These are phyloP conservation scores for Candida orba DNA, from an alignment of 805 yeast genomes.

Conservation along the genomic window DNA sequence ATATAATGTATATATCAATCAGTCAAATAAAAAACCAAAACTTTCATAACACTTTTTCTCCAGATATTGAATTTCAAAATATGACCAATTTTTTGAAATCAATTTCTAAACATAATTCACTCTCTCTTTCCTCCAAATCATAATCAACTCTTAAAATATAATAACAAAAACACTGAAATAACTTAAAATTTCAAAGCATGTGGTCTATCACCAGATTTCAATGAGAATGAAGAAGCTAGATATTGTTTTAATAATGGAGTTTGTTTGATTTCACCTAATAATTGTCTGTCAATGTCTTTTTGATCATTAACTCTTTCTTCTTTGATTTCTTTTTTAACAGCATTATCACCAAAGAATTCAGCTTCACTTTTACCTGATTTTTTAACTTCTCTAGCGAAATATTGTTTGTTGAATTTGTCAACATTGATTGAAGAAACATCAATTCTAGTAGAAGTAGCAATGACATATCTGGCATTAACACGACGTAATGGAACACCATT, in stretches of 20 bases:
- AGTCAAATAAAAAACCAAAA: conserved; percentile 2
- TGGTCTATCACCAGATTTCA: conserved; percentile 97
- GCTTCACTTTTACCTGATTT: conserved; percentile 83
- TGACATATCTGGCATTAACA: conserved; percentile 97
- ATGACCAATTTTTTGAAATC: no score
- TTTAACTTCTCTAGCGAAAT: conserved; percentile 82
- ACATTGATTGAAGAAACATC: conserved; percentile 74
- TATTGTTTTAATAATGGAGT: conserved; percentile 96
- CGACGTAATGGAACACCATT: conserved; percentile 99
- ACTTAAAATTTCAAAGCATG: conserved; percentile 93
- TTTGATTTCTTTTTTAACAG: conserved; percentile 77
- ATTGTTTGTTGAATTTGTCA: conserved; percentile 85
- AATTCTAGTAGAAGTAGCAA: conserved; percentile 95
- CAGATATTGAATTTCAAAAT: no score
- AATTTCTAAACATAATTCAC: background rate
- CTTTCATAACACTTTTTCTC: background rate
- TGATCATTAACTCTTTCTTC: conserved; percentile 96
- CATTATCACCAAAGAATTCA: conserved; percentile 73
- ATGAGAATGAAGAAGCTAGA: conserved; percentile 91
- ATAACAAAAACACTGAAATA: background rate
- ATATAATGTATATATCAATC: background rate
- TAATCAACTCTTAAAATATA: background rate
- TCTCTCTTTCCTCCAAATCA: background rate
- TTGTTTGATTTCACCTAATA: conserved; percentile 91
- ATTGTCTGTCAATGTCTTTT: conserved; percentile 88